Percentiles rank a stretch among this genome's conserved stretches.
These are phyloP conservation scores for Sordaria brevicollis DNA, from an alignment of 495 filamentous ascomycete genomes.

Conservation along the genomic window DNA sequence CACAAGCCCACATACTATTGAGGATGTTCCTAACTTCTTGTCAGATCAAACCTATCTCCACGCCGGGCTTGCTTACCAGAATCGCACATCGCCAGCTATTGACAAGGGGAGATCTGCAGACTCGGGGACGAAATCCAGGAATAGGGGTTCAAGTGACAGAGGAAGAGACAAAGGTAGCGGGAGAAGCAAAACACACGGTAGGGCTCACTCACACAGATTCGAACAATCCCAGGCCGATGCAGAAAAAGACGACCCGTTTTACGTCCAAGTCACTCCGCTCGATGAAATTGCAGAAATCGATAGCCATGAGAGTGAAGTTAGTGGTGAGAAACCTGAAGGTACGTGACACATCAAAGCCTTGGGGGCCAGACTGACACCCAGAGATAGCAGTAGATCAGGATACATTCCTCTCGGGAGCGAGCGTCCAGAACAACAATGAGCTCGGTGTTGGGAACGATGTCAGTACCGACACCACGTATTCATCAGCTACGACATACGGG, in stretches of 20 bases:
- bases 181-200: slow-evolving; percentile 1
- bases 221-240: not conserved
- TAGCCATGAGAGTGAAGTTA: not conserved
- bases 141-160: not conserved
- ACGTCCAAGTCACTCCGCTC: not conserved
- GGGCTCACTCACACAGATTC: not conserved
- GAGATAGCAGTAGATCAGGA: not conserved
- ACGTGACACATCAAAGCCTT: not conserved
- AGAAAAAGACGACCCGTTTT: not conserved
- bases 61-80: not conserved
- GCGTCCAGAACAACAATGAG: not conserved
- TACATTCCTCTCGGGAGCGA: not conserved
- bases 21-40: not conserved
- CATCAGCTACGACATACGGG: not conserved
- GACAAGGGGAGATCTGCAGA: not conserved
- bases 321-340: not conserved
- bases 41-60: not conserved
- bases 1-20: not conserved
- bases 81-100: not conserved
- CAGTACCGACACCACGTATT: not conserved
- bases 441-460: not conserved
- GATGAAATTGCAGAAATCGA: not conserved
- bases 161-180: not conserved
- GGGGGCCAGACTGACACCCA: not conserved
- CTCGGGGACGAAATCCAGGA: not conserved